phyloP scores from a whole-genome alignment of 164 flowering plant genomes.

The Nymphaea colorata region DNA sequence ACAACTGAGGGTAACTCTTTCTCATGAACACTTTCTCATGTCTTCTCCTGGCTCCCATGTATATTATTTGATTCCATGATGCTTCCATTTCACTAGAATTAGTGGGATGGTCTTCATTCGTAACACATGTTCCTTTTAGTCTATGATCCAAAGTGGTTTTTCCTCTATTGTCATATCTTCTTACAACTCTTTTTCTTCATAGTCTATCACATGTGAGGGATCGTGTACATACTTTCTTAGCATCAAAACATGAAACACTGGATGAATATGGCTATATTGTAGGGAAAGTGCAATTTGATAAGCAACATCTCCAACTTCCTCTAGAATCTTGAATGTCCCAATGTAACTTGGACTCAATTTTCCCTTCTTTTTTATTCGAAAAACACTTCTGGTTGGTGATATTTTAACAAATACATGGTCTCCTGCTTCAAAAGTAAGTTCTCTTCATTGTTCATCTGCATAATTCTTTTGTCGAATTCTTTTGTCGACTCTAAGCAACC shows the following conservation, averaged over 20 bases:
- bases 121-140: not conserved
- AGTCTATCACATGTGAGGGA: not conserved
- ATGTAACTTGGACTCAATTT: not conserved
- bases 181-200: not conserved
- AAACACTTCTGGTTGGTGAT: constrained; percentile 3
- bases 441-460: not conserved
- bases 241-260: constrained; percentile 1
- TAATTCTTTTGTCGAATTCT: constrained; percentile 1
- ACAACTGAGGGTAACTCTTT: no score
- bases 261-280: not conserved
- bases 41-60: no score
- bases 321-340: not conserved
- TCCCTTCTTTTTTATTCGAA: constrained; percentile 5
- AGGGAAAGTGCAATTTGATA: not conserved
- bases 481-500: not conserved
- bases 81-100: not conserved
- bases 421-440: not conserved
- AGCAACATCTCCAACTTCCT: constrained; percentile 1
- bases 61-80: no score
- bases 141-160: not conserved
- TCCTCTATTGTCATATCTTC: not conserved
- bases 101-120: not conserved
- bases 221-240: not conserved
- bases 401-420: constrained; percentile 5
- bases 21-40: no score